Conservation (phyloP, 140 eudicot genomes). For the Anethum foeniculum region DNA sequence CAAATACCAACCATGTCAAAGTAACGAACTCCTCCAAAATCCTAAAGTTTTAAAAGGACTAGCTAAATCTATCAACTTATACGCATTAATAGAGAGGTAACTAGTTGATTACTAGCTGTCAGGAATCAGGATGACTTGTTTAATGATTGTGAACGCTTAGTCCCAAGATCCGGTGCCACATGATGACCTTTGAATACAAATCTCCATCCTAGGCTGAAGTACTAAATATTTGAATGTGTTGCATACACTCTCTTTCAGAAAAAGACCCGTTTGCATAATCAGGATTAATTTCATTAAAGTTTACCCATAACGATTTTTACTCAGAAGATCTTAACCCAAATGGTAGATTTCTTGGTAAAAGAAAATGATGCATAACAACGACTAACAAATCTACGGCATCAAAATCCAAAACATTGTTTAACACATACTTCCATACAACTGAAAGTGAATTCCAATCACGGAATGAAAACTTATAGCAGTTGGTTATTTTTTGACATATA, state of each 20-base stretch:
- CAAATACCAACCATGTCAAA: neutral
- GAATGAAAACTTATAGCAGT: neutral
- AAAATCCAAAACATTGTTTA: no score
- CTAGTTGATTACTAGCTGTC: neutral
- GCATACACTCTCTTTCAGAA: neutral
- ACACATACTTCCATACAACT: neutral
- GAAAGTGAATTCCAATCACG: neutral
- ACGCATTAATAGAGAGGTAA: neutral
- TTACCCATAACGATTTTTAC: neutral
- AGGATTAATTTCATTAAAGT: neutral
- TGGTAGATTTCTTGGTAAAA: neutral
- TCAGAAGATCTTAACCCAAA: neutral
- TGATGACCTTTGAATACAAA: neutral
- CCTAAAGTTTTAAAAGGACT: neutral
- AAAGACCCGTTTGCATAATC: neutral
- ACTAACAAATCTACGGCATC: no score
- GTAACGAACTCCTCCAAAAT: neutral
- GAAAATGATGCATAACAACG: neutral
- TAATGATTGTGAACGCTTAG: neutral
- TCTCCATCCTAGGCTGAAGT: neutral
- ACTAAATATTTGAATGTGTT: neutral
- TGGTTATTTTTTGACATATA: neutral
- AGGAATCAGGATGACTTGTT: neutral
- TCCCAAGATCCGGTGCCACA: neutral
- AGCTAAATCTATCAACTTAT: neutral